These are phyloP conservation scores for Quercus glauca DNA, from an alignment of 306 rosid genomes.

Conservation along the genomic window DNA sequence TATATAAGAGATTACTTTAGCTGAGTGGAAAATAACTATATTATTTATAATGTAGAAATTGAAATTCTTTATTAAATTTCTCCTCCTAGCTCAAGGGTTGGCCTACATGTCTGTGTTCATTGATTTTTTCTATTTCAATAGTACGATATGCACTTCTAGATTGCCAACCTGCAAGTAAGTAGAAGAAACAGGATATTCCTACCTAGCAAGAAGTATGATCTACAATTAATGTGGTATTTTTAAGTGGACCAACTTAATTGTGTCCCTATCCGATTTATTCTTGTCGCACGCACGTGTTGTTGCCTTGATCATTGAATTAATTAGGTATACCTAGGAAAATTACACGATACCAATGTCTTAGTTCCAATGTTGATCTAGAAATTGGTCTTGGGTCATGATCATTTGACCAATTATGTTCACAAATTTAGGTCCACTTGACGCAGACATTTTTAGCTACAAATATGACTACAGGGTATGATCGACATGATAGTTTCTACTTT, in stretches of 20 bases:
- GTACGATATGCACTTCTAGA: neutral
- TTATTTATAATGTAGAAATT: too few species aligned
- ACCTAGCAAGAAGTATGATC: too few species aligned
- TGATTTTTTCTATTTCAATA: neutral
- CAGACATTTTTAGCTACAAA: neutral
- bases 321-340: conserved; percentile 26
- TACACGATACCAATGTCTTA: conserved; percentile 29
- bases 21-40: too few species aligned
- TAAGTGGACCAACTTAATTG: neutral
- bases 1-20: too few species aligned
- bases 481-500: neutral
- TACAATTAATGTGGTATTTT: neutral
- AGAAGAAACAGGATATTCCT: neutral
- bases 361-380: conserved; percentile 9
- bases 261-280: neutral
- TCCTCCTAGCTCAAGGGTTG: neutral
- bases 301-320: conserved; percentile 4
- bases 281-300: conserved; percentile 10
- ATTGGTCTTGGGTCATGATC: conserved; percentile 31
- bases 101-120: neutral
- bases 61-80: too few species aligned
- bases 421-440: conserved; percentile 25
- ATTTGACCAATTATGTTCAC: conserved; percentile 15
- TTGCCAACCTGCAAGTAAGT: neutral
- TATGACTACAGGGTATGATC: neutral